Evolutionary conservation across 2,329 filamentous ascomycete genomes (phyloP).

Genomic region (Epichloe sibirici): DNA sequence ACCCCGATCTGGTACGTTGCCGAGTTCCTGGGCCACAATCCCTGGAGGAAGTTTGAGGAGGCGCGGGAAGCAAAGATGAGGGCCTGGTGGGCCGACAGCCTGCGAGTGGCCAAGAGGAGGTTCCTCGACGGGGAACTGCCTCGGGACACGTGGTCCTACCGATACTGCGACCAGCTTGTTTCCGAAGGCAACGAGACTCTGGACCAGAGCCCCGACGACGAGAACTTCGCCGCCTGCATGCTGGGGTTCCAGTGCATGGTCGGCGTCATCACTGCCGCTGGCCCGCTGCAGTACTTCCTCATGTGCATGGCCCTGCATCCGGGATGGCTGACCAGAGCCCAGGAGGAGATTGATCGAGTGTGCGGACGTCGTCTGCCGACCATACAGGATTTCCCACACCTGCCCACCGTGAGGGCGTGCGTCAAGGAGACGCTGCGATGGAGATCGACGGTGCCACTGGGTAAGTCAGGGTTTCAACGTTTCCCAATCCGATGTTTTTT

Average conservation of each 20-base stretch:
- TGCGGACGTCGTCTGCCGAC: not conserved
- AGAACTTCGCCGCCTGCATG: slow-evolving; percentile 37
- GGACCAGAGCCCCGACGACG: slow-evolving; percentile 29
- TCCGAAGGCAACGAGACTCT: slow-evolving; percentile 26
- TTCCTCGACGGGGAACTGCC: slow-evolving; percentile 29
- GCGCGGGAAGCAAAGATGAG: slow-evolving; percentile 30
- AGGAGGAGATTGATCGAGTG: slow-evolving; percentile 35
- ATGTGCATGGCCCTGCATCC: slow-evolving; percentile 42
- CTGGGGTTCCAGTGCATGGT: slow-evolving; percentile 39
- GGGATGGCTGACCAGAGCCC: slow-evolving; percentile 38
- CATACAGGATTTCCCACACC: not conserved
- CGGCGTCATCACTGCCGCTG: slow-evolving; percentile 36
- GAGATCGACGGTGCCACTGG: slow-evolving; percentile 41
- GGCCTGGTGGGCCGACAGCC: slow-evolving; percentile 33
- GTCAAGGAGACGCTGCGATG: slow-evolving; percentile 48
- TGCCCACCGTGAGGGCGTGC: slow-evolving; percentile 32
- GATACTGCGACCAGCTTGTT: slow-evolving; percentile 21
- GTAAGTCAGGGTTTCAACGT: slow-evolving; percentile 16
- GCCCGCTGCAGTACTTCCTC: slow-evolving; percentile 37
- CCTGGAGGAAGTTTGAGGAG: slow-evolving; percentile 35
- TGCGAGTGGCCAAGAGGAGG: slow-evolving; percentile 27
- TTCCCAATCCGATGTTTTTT: slow-evolving; percentile 1
- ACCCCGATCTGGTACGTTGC: slow-evolving; percentile 35
- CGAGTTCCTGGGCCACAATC: slow-evolving; percentile 26
- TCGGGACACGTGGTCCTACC: slow-evolving; percentile 28